Evolutionary conservation across 441 rosid genomes (phyloP).

Genomic region (Oxalis stricta): DNA sequence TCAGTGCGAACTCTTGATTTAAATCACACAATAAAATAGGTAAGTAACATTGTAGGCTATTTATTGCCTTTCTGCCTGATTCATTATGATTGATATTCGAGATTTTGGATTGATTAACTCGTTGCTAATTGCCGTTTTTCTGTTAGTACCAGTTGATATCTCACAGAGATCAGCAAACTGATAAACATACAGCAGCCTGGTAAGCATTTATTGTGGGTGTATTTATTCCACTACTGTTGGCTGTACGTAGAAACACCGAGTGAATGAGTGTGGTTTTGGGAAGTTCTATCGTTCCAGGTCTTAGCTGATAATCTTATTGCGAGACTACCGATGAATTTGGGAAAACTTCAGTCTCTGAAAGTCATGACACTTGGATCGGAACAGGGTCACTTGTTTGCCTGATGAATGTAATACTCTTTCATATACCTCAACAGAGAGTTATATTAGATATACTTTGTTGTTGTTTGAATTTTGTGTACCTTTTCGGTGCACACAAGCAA

Average conservation of each 20-base stretch:
- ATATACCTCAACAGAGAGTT: constrained; percentile 19
- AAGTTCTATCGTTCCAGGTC: constrained; percentile 27
- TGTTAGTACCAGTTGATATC: constrained; percentile 49
- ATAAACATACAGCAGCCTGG: constrained; percentile 88
- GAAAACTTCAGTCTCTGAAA: constrained; percentile 82
- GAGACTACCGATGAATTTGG: constrained; percentile 61
- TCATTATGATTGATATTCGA: background rate
- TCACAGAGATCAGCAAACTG: constrained; percentile 64
- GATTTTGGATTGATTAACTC: no score
- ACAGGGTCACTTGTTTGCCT: constrained; percentile 61
- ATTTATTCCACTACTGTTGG: background rate
- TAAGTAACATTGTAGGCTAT: constrained; percentile 13
- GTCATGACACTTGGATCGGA: constrained; percentile 76
- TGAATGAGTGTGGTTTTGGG: constrained; percentile 3
- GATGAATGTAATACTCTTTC: constrained; percentile 75
- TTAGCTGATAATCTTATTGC: constrained; percentile 57
- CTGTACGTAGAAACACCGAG: no score
- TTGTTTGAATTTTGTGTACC: constrained; percentile 9
- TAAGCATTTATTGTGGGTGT: constrained; percentile 17
- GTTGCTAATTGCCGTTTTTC: constrained; percentile 4
- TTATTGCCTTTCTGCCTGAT: background rate
- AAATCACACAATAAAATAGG: constrained; percentile 75
- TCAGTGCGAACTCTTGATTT: constrained; percentile 80
- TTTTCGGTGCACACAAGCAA: constrained; percentile 1
- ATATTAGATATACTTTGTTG: constrained; percentile 5